Conservation (phyloP, 2,329 filamentous ascomycete genomes). For the Lachnellula cervina region DNA sequence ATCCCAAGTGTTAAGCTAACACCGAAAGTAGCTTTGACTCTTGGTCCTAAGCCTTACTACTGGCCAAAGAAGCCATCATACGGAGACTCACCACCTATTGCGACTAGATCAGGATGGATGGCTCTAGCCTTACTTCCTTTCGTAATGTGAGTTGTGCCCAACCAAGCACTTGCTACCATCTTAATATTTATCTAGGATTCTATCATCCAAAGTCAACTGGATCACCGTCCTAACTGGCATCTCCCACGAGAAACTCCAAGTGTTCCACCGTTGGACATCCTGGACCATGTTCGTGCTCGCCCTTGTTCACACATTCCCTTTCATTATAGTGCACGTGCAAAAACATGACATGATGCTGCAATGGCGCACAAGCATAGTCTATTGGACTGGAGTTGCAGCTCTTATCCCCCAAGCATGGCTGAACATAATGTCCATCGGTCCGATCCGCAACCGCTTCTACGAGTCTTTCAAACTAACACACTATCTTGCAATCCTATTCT, state of each 20-base stretch:
- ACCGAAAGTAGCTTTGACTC: conserved; percentile 5
- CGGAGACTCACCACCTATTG: conserved; percentile 76
- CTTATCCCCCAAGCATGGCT: conserved; percentile 77
- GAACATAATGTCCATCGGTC: conserved; percentile 71
- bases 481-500: conserved; percentile 71
- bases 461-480: conserved; percentile 80
- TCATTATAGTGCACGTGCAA: conserved; percentile 79
- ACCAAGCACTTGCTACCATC: no score
- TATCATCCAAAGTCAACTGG: conserved; percentile 79
- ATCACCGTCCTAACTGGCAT: conserved; percentile 80
- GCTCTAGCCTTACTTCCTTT: conserved; percentile 80
- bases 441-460: conserved; percentile 60
- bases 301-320: conserved; percentile 78
- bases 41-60: conserved; percentile 18
- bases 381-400: conserved; percentile 78
- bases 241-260: conserved; percentile 82
- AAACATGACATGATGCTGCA: conserved; percentile 70
- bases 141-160: conserved; percentile 4
- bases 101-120: conserved; percentile 83
- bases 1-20: not conserved
- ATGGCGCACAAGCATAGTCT: conserved; percentile 60
- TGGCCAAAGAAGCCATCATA: conserved; percentile 15
- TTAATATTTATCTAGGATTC: conserved; percentile 52
- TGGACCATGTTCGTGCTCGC: conserved; percentile 79
- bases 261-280: conserved; percentile 83